A percentile compares a stretch with the other conserved stretches of the same genome.
Evolutionary conservation across 1,284 basidiomycete genomes (phyloP).

Genomic region (Papiliotrema flavescens): DNA sequence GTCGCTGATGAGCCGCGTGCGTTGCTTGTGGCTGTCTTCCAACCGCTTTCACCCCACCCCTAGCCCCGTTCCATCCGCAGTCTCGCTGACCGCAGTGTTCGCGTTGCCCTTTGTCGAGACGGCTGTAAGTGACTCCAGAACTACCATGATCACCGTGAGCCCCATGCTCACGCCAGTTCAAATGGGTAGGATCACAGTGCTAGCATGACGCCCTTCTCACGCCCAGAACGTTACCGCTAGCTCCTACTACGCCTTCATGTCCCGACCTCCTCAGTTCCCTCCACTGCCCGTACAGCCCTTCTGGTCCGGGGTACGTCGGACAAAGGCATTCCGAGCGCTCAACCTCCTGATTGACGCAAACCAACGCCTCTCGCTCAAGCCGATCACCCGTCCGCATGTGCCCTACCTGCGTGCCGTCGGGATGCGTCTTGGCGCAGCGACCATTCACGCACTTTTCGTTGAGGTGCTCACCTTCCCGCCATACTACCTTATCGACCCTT

Average conservation of each 20-base stretch:
- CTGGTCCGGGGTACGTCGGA: not conserved
- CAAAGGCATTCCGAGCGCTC: not conserved
- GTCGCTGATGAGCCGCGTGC: not conserved
- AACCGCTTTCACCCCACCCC: too few species aligned
- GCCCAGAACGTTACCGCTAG: not conserved
- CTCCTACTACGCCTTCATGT: not conserved
- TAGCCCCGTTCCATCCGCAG: too few species aligned
- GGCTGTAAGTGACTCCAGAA: not conserved
- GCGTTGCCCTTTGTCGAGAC: not conserved
- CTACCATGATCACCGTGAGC: not conserved
- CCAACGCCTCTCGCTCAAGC: not conserved
- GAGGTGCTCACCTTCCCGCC: not conserved
- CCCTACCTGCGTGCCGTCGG: not conserved
- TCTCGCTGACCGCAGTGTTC: not conserved
- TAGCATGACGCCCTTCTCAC: not conserved
- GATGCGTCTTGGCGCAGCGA: not conserved
- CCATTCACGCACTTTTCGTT: not conserved
- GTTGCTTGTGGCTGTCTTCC: not conserved
- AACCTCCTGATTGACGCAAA: not conserved
- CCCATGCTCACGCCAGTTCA: not conserved
- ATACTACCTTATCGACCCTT: not conserved
- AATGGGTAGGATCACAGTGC: not conserved
- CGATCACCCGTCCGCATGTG: not conserved
- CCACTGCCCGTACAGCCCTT: not conserved
- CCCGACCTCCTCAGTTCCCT: not conserved